Base-by-base conservation (phyloP, 257 asterid species). In the Nyctanthes arbortristis region DNA sequence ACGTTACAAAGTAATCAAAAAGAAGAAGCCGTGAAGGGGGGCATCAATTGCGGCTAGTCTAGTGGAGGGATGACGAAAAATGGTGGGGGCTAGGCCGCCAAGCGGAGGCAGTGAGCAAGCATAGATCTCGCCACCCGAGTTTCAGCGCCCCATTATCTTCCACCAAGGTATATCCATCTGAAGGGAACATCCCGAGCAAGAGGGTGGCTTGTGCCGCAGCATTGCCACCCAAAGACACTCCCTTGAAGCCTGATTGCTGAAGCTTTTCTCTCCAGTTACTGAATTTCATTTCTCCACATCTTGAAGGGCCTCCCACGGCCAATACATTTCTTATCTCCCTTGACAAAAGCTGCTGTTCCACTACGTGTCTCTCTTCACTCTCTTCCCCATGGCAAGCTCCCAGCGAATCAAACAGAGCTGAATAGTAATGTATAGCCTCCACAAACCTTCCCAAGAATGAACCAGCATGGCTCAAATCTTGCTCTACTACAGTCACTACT, bases 381-480 rank as follows among this genome's bases (percentile, higher is more conserved):
- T 93, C 97, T 68, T 93, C 99, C 6, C 93, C 97, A 0, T 89
- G 91, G 74, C 99, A 87, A n/a, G 99, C 97, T 35, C 99, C 99
- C 12, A 93, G 77, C 0, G 99, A 93, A 71, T 93, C 99, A 5
- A 93, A 93, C 79, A 93, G 64, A 1, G 99, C 99, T 0, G 99
- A 93, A 84, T 93, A 93, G 66, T 93, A 91, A 81, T 93, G 99
- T 63, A 93, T 93, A 3, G 99, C 99, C 58, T 93, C 99, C 33
- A 93, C 99, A 20, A 93, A 93, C 70, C 96, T 87, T 36, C 96
- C 96, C 70, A 93, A 49, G 84, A 93, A 93, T 0, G 99, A 84
- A 4, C 95, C 96, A 10, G 96, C 96, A n/a, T 89, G 99, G 77
- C 97, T 91, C 70, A 93, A 78, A 74, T 93, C 99, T 79, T 93